A percentile compares a stretch with the other conserved stretches of the same genome.
Conservation (phyloP, 306 rosid species). For the Neltuma alba region DNA sequence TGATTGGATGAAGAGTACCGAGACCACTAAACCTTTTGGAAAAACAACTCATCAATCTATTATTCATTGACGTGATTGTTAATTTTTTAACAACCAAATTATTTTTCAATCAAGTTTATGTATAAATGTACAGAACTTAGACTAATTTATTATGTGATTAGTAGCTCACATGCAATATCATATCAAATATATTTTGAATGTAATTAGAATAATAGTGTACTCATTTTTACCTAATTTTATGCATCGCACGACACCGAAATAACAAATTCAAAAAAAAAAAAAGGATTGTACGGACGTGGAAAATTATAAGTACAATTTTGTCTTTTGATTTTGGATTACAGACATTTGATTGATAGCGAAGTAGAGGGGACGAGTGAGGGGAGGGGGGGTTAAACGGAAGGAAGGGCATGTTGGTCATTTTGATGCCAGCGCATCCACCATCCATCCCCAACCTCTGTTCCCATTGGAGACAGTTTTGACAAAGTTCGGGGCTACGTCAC, state of each 20-base stretch:
- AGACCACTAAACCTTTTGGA: no score
- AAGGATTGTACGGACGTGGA: background rate
- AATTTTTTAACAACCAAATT: background rate
- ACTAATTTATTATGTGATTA: background rate
- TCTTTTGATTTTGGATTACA: background rate
- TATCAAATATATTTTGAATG: background rate
- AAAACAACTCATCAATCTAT: no score
- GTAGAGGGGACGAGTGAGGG: background rate
- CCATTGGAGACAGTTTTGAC: background rate
- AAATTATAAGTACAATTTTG: background rate
- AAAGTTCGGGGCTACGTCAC: constrained; percentile 16
- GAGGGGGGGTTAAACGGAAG: background rate
- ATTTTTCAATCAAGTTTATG: background rate
- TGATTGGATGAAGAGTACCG: no score
- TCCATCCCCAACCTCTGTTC: background rate
- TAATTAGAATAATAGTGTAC: no score
- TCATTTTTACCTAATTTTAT: background rate
- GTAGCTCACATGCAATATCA: background rate
- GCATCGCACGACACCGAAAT: background rate
- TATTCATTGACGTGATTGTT: no score
- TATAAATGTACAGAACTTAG: background rate
- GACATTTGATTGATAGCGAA: background rate
- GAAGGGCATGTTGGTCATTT: constrained; percentile 30
- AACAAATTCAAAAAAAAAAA: background rate
- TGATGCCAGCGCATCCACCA: background rate